phyloP scores from a whole-genome alignment of 495 filamentous ascomycete genomes.

The Neurospora intermedia region DNA sequence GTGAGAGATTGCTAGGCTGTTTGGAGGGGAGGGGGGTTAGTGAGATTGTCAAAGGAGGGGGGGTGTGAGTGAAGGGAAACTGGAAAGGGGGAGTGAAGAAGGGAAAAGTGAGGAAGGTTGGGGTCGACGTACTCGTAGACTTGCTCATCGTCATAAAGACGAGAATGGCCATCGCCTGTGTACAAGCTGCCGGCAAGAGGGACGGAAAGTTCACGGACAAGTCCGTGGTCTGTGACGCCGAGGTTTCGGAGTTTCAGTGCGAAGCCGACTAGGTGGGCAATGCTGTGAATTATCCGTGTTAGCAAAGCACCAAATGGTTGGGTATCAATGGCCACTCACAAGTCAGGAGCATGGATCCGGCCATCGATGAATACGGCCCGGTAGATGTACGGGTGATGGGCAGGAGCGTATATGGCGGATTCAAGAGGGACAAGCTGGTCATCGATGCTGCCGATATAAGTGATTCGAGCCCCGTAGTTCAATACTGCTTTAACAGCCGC shows the following conservation, averaged over 20 bases:
- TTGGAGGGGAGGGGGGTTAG: conserved; percentile 2
- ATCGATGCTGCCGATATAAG: conserved; percentile 86
- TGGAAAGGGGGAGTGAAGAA: not conserved
- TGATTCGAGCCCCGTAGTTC: conserved; percentile 67
- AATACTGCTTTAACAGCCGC: conserved; percentile 61
- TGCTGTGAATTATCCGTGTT: conserved; percentile 26
- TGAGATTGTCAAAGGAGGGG: conserved; percentile 23
- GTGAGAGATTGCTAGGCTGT: conserved; percentile 68
- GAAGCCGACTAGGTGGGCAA: conserved; percentile 88
- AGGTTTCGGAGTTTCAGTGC: conserved; percentile 86
- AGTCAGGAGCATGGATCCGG: conserved; percentile 83
- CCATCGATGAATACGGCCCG: conserved; percentile 92
- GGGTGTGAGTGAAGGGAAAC: conserved; percentile 59
- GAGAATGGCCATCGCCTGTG: conserved; percentile 83
- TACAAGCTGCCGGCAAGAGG: conserved; percentile 89
- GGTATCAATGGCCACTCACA: conserved; percentile 37
- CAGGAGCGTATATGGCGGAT: conserved; percentile 75
- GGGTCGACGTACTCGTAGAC: conserved; percentile 61
- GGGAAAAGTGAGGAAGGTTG: not conserved
- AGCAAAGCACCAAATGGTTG: conserved; percentile 5
- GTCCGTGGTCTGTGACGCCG: conserved; percentile 82
- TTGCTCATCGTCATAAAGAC: conserved; percentile 81
- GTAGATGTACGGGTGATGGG: conserved; percentile 84
- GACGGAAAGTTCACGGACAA: conserved; percentile 80
- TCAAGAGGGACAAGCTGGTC: conserved; percentile 92